phyloP scores from a whole-genome alignment of 1,284 basidiomycete genomes.

The Austropuccinia psidii region DNA sequence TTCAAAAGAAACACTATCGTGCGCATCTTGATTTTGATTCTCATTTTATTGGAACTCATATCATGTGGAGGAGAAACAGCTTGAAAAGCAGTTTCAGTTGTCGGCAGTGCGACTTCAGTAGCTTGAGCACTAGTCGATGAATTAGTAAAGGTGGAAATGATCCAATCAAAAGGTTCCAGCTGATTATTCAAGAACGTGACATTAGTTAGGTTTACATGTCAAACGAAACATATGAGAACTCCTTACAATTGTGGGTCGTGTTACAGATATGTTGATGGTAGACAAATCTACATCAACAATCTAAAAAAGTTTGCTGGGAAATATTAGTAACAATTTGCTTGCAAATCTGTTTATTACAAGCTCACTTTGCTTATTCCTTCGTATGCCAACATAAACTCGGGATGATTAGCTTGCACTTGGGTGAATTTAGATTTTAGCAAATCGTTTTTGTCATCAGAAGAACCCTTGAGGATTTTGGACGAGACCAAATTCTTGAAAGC shows the following conservation, averaged over 20 bases:
- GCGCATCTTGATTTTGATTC: conserved; percentile 75
- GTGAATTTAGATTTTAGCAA: conserved; percentile 77
- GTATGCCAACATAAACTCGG: conserved; percentile 73
- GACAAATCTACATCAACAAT: conserved; percentile 80
- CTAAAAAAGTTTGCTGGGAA: conserved; percentile 50
- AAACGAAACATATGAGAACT: background rate
- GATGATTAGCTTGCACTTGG: conserved; percentile 72
- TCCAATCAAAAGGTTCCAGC: conserved; percentile 86
- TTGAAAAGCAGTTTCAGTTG: conserved; percentile 40
- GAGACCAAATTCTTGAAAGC: conserved; percentile 62
- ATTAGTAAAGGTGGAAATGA: conserved; percentile 91
- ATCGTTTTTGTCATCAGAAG: conserved; percentile 52
- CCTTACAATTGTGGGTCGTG: conserved; percentile 70
- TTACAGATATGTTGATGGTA: conserved; percentile 81
- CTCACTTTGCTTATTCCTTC: conserved; percentile 64
- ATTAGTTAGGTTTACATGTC: background rate
- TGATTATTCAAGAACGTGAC: conserved; percentile 15
- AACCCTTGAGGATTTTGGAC: conserved; percentile 55
- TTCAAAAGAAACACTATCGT: conserved; percentile 80
- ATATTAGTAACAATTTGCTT: background rate
- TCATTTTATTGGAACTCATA: conserved; percentile 58
- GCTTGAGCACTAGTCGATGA: conserved; percentile 43
- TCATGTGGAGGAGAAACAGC: background rate
- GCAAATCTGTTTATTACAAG: background rate
- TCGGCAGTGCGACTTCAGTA: no score